Base-by-base conservation (phyloP, 495 filamentous ascomycete genomes). In the Pyrenopolyporus hunteri region DNA sequence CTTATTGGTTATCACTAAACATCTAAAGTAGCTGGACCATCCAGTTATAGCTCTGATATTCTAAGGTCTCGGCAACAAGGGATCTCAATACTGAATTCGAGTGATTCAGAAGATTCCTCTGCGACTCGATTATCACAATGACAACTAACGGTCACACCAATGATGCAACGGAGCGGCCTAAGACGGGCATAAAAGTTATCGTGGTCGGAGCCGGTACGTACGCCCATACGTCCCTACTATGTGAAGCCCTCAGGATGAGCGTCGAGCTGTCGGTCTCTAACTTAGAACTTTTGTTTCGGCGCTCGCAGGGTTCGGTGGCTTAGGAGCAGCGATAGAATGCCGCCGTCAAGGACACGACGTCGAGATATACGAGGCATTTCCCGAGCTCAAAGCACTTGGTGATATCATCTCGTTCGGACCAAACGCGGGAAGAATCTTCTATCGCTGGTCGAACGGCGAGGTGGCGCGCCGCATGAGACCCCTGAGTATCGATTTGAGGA, bases 361-460 rank as follows among this genome's bases (percentile, higher is more conserved):
- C 36, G 68, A 74, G 50, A 76, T 86, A 62, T 84, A 86, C 69
- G 82, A 86, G 55, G 75, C 78, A 14, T 85, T 85, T 53, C 78
- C 81, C 13, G 76, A 81, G 56, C 78, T 86, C 44, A 85, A 85
- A 61, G 63, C 73, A 1, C 75, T 86, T 0, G 85, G 85, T 43
- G 85, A 87, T 66, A 86, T 87, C 59, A 87, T 87, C 58, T 85
- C 83, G 22, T 85, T 87, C 33, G 83, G 84, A 2, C 76, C 82
- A 16, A 87, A 87, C 64, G 83, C 78, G 25, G 82, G 82, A 0
- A 78, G 80, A 43, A 84, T 85, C 62, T 82, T 79, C 55, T 56
- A 76, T 22, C 78, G 80, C 1, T 85, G 83, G 83, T 70, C 70
- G 1, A 67, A 75, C 59, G 81, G 78, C 14, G 66, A 65, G 29